phyloP scores from a whole-genome alignment of 768 basidiomycete genomes.

The Dictyophora rubrovolvata region DNA sequence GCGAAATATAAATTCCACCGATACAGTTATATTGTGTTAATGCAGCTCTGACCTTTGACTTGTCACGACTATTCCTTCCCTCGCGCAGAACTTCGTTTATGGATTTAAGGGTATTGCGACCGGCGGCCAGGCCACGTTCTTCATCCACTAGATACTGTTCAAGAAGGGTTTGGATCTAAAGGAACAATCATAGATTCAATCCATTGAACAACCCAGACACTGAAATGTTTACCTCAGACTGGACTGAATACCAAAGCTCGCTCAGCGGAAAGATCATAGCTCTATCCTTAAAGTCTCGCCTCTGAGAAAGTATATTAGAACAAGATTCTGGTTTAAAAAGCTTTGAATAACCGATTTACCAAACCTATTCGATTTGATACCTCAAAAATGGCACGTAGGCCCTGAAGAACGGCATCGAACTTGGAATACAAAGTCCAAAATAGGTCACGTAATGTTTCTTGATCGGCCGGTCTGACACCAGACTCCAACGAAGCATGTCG shows the following conservation, averaged over 20 bases:
- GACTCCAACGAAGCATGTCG: slow-evolving; percentile 68
- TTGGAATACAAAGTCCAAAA: slow-evolving; percentile 99
- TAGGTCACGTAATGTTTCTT: slow-evolving; percentile 79
- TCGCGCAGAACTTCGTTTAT: slow-evolving; percentile 91
- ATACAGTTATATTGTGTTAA: not conserved
- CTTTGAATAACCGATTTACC: slow-evolving; percentile 38
- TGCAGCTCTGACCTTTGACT: slow-evolving; percentile 49
- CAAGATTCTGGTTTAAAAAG: not conserved
- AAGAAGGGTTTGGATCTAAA: slow-evolving; percentile 71
- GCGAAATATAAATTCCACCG: not conserved
- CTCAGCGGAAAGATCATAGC: slow-evolving; percentile 73
- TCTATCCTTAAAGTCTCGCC: slow-evolving; percentile 85
- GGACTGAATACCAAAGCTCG: slow-evolving; percentile 83
- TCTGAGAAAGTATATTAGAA: slow-evolving; percentile 31
- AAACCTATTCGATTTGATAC: slow-evolving; percentile 84
- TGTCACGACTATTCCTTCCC: slow-evolving; percentile 70
- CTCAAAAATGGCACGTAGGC: slow-evolving; percentile 82
- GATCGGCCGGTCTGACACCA: slow-evolving; percentile 60
- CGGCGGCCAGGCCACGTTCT: slow-evolving; percentile 64
- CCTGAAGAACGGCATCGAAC: slow-evolving; percentile 86
- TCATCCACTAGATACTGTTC: slow-evolving; percentile 91
- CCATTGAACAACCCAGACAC: not conserved
- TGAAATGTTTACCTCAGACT: slow-evolving; percentile 62
- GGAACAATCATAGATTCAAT: not conserved
- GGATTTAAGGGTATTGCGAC: slow-evolving; percentile 81